Base-by-base conservation (phyloP, 2,329 filamentous ascomycete genomes). In the Trichoderma citrinoviride region DNA sequence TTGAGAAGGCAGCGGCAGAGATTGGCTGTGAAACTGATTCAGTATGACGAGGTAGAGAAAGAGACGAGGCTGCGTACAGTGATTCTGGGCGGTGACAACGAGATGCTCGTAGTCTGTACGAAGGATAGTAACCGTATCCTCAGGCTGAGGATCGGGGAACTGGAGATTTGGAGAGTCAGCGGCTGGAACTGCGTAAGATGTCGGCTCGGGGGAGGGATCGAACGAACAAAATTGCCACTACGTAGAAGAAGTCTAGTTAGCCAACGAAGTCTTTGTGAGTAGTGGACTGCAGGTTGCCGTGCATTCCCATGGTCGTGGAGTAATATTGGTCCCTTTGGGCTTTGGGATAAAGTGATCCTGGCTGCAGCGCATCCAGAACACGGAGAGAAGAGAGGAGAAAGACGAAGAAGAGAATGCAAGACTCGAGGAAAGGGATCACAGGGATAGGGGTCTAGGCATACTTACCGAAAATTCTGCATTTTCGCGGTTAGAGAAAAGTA, bases 1-100 rank as follows among this genome's bases (percentile, higher is more conserved):
- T 44, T 58, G 27, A 58, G 41, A 17, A 58, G 55, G n/a, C 40
- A 58, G 27, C 55, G 55, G 27, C 55, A 58, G 55, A 58, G 55
- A 19, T 47, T 43, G 55, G 55, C 55, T 58, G n/a, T 17, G 12
- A 5, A 33, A 15, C 15, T 17, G 3, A 19, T 14, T 46, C 19
- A 23, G 7, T 3, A 29, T 0, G 7, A n/a, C 6, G 7, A 21
- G 14, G 15, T 17, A 10, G 25, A 44, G 14, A n/a, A 21, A 6
- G 3, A 15, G 10, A 10, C 5, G 8, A 53, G 29, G 50, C 10
- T 53, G 50, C 41, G 19, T 14, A 58, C 55, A 19, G 5, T 58
- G 55, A 37, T 58, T 58, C 55, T 58, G 55, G 14, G 41, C 55
- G 4, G 55, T 58, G 1, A 25, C 27, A 15, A 58, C 41, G 41